Evolutionary conservation across 441 rosid genomes (phyloP).

Genomic region (Sinapis alba): DNA sequence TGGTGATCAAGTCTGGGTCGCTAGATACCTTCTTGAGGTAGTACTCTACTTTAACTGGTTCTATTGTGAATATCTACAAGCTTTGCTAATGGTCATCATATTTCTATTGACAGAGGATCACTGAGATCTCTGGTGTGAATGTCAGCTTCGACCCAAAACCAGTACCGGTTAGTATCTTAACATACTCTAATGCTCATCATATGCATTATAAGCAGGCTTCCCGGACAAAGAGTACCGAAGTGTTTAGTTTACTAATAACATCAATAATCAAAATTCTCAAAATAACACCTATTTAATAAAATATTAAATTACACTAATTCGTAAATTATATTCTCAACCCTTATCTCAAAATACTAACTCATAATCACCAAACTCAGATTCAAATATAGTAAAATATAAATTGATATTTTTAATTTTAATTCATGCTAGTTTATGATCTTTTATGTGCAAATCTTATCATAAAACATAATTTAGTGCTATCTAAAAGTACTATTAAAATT

Average conservation of each 20-base stretch:
- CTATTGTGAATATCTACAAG: background rate
- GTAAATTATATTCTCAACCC: background rate
- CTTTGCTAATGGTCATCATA: background rate
- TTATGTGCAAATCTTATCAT: background rate
- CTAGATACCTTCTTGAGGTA: slow-evolving; percentile 83
- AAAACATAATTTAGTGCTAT: background rate
- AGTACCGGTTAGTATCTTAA: slow-evolving; percentile 44
- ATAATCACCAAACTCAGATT: background rate
- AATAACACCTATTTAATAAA: too few relatives aligned
- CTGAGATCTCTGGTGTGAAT: slow-evolving; percentile 79
- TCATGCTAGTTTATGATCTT: background rate
- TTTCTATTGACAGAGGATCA: slow-evolving; percentile 59
- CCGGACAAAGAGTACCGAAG: background rate
- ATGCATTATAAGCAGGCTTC: background rate
- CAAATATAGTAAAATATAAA: background rate
- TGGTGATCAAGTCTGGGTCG: slow-evolving; percentile 78
- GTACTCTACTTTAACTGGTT: background rate
- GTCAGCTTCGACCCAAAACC: slow-evolving; percentile 83
- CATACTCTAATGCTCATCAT: background rate
- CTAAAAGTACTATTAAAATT: background rate
- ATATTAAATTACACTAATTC: background rate
- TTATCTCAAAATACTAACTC: background rate
- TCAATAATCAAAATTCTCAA: too few relatives aligned
- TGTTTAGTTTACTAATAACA: too few relatives aligned
- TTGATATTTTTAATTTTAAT: background rate